These are phyloP conservation scores for Cardamine resedifolia DNA, from an alignment of 345 rosid species.

Conservation along the genomic window DNA sequence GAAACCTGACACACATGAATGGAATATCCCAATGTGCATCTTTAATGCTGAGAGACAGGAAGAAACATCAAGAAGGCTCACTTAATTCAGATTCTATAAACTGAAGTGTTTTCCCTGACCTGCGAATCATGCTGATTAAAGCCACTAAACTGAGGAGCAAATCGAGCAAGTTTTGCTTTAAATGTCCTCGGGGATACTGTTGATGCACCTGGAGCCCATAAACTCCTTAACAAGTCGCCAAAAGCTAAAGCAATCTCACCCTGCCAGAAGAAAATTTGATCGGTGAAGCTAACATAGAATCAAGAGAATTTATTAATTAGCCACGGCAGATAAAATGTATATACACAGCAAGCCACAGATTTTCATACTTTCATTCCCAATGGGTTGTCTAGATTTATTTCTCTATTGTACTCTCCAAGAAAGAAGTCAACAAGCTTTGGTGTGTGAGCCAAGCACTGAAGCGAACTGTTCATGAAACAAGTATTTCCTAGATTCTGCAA, in stretches of 20 bases:
- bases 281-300: conserved; percentile 21
- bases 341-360: conserved; percentile 24
- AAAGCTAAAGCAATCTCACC: conserved; percentile 97
- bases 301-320: conserved; percentile 5
- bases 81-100: conserved; percentile 25
- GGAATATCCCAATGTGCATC: conserved; percentile 9
- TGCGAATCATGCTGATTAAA: conserved; percentile 99
- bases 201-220: conserved; percentile 94
- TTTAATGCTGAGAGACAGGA: conserved; percentile 23
- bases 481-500: conserved; percentile 98
- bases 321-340: neutral
- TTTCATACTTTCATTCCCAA: conserved; percentile 89
- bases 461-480: conserved; percentile 96
- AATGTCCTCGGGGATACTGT: conserved; percentile 83
- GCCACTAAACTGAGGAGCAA: conserved; percentile 96
- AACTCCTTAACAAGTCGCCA: conserved; percentile 83
- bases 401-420: conserved; percentile 84
- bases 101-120: conserved; percentile 52
- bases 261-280: conserved; percentile 43
- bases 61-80: conserved; percentile 33
- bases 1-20: conserved; percentile 36
- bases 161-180: conserved; percentile 93
- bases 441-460: conserved; percentile 97
- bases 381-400: conserved; percentile 86
- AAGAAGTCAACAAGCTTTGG: conserved; percentile 96